Evolutionary conservation across 2,329 filamentous ascomycete genomes (phyloP).

Genomic region (Hypoxylon sp.): DNA sequence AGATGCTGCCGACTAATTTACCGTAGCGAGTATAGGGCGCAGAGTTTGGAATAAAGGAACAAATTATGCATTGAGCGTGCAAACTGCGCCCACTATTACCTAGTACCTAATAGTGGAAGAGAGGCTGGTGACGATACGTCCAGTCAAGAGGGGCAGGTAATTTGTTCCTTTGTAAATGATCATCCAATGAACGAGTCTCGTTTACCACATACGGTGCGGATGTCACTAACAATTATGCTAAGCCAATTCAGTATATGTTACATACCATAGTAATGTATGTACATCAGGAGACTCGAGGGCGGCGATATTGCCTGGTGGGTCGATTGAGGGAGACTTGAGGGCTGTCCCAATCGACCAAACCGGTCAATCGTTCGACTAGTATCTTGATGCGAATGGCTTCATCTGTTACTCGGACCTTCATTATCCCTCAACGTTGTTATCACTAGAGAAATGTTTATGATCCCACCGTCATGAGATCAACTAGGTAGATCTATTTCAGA

Average conservation of each 20-base stretch:
- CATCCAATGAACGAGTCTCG: constrained; percentile 34
- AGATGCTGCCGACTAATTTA: constrained; percentile 40
- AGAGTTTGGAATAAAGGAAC: constrained; percentile 32
- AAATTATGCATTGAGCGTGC: constrained; percentile 25
- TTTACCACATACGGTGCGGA: constrained; percentile 17
- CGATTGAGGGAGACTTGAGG: constrained; percentile 28
- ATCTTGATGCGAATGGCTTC: constrained; percentile 37
- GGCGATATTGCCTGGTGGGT: constrained; percentile 33
- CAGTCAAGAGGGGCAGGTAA: constrained; percentile 24
- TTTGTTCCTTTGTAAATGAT: constrained; percentile 29
- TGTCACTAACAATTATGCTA: constrained; percentile 22
- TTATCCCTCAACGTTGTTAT: constrained; percentile 15
- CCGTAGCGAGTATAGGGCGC: constrained; percentile 30
- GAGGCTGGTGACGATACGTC: constrained; percentile 31
- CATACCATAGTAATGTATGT: constrained; percentile 2
- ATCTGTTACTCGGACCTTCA: constrained; percentile 26
- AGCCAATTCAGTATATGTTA: constrained; percentile 13
- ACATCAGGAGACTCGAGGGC: constrained; percentile 40
- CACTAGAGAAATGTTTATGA: constrained; percentile 23
- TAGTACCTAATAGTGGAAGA: constrained; percentile 21
- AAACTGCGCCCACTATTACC: constrained; percentile 34
- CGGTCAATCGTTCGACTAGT: constrained; percentile 38
- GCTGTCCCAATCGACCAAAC: constrained; percentile 32
- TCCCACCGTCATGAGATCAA: constrained; percentile 41
- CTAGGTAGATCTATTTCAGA: constrained; percentile 16